Evolutionary conservation across 805 yeast genomes (phyloP), one percentile per base, ranked within the genome.

Genomic region (Ogataea ganodermae): DNA sequence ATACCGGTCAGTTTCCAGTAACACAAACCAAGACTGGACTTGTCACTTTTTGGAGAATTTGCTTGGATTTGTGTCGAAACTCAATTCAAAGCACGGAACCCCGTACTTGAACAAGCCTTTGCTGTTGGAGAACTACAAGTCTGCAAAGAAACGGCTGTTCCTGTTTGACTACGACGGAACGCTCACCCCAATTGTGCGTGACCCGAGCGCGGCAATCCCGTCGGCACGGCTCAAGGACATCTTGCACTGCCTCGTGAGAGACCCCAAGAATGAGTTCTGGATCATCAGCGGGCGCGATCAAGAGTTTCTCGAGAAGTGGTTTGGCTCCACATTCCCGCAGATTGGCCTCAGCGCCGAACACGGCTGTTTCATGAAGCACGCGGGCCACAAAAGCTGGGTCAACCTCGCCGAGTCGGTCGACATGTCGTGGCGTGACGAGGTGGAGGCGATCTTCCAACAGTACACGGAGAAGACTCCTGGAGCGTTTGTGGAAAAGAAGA

Each of bases 161-260:
- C 67, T 94, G 58, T 91, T 94, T 69, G 99, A 94, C 69, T 94
- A 94, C 65, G 99, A 94, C 65, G 99, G 99, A 23, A 94, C 99
- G 1, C 74, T 94, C 56, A 89, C 99, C 0, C 98, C 98, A 12
- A 94, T 94, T 61, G 99, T 94, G 3, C 79, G 82, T 32, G 98
- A 94, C 58, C 99, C 99, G 1, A 89, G 92, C n/a, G 97, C 98
- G 0, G 99, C 99, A 0, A 86, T 94, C 35, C 99, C 99, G 2
- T 83, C 96, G 0, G 82, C 84, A 3, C 76, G 85, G 55, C 72
- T 94, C 37, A 74, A 80, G 45, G 67, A 73, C 7, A 79, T 86
- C 10, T 67, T 94, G 49, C 73, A 77, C 22, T 70, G 73, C 24
- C 73, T 94, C 44, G 74, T 85, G 2, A 72, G 74, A 12, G 98